Percentiles rank a stretch among this genome's conserved stretches.
Conservation (phyloP, 495 filamentous ascomycete species). For the Penicillium flavigenum region DNA sequence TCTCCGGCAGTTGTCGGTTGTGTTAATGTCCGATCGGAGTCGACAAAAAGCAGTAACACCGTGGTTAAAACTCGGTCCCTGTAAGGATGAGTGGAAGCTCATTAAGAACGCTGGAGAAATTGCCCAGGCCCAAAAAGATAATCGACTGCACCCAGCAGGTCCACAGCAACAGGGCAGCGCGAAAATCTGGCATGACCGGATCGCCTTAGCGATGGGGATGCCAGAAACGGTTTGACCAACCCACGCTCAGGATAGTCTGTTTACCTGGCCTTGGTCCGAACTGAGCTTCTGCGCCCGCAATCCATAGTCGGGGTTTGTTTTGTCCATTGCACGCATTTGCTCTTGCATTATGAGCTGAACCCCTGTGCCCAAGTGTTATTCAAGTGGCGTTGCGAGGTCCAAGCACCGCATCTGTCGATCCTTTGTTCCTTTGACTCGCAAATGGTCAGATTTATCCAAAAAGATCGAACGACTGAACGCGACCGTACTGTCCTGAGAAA, state of each 20-base stretch:
- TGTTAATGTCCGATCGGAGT: neutral
- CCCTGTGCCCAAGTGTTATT: neutral
- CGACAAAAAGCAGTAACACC: neutral
- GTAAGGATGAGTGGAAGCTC: neutral
- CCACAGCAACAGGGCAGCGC: neutral
- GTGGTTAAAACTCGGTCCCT: neutral
- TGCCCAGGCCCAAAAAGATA: neutral
- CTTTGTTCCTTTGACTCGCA: neutral
- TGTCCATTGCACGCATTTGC: neutral
- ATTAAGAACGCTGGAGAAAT: neutral
- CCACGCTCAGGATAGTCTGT: neutral
- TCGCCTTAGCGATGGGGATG: conserved; percentile 9
- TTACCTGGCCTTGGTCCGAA: too few species aligned
- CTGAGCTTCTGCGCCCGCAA: too few species aligned
- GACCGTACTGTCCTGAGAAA: neutral
- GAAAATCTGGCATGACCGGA: conserved; percentile 6
- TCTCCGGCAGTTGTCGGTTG: conserved; percentile 8
- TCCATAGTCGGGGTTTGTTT: neutral
- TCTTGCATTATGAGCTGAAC: neutral
- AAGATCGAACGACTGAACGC: neutral
- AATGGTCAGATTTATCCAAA: neutral
- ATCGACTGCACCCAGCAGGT: neutral
- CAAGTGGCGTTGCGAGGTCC: too few species aligned
- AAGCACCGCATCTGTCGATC: neutral
- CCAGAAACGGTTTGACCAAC: neutral